Percentiles rank a stretch among this genome's conserved stretches.
These are phyloP conservation scores for Dimargaris cristalligena DNA, from an alignment of 192 early-diverging fungal genomes.

Conservation along the genomic window DNA sequence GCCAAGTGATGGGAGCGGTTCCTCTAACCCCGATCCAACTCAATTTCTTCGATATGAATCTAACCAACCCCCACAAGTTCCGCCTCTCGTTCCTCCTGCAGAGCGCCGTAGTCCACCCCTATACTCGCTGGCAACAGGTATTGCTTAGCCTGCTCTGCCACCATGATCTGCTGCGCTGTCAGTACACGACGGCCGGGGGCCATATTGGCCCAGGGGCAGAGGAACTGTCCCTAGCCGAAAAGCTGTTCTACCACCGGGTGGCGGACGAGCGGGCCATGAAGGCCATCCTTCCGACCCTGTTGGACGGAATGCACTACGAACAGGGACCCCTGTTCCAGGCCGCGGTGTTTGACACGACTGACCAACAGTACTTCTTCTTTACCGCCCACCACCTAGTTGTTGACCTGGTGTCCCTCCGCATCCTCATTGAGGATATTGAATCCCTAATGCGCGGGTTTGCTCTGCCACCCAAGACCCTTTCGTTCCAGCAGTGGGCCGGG, in stretches of 20 bases:
- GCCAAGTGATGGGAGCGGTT: neutral
- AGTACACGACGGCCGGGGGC: neutral
- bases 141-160: neutral
- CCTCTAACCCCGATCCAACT: neutral
- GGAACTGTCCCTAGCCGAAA: neutral
- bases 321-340: slow-evolving; percentile 1
- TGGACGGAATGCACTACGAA: neutral
- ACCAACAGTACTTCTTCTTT: slow-evolving; percentile 14
- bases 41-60: neutral
- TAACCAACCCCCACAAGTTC: neutral
- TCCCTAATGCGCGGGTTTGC: slow-evolving; percentile 7
- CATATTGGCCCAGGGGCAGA: neutral
- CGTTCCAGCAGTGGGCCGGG: slow-evolving; percentile 14
- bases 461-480: slow-evolving; percentile 14
- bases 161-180: neutral
- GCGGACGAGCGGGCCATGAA: neutral
- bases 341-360: slow-evolving; percentile 1
- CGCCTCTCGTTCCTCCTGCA: neutral
- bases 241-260: neutral
- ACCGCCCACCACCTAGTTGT: slow-evolving; percentile 19
- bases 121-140: neutral
- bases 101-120: neutral
- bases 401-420: slow-evolving; percentile 17
- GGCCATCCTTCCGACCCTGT: neutral
- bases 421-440: slow-evolving; percentile 18